phyloP scores from a whole-genome alignment of 352 stramenopile genomes.

The Pythium rishiriense region DNA sequence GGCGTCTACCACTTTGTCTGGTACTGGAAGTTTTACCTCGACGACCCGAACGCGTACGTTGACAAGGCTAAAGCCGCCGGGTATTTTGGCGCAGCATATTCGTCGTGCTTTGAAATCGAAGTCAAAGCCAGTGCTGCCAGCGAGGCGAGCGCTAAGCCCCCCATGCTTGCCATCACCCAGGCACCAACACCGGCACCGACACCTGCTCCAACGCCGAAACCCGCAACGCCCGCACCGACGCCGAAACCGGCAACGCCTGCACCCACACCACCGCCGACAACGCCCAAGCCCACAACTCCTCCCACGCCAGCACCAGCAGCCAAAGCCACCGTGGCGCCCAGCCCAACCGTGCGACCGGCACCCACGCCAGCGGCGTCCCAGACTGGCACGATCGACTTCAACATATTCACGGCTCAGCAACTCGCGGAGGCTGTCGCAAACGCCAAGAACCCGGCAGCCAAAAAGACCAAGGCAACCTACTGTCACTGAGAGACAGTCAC shows the following conservation, averaged over 20 bases:
- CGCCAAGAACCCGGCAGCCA: slow-evolving; percentile 16
- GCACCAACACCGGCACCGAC: not conserved
- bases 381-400: slow-evolving; percentile 17
- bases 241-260: slow-evolving; percentile 1
- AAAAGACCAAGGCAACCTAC: slow-evolving; percentile 11
- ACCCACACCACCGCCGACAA: not conserved
- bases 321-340: slow-evolving; percentile 8
- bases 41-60: slow-evolving; percentile 46
- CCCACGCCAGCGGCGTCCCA: slow-evolving; percentile 20
- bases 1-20: slow-evolving; percentile 71
- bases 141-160: not conserved
- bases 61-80: slow-evolving; percentile 48
- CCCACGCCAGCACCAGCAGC: slow-evolving; percentile 23
- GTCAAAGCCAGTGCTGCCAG: slow-evolving; percentile 30
- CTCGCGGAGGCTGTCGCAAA: slow-evolving; percentile 22
- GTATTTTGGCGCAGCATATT: slow-evolving; percentile 70
- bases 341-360: slow-evolving; percentile 10
- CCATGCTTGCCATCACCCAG: not conserved
- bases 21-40: slow-evolving; percentile 73
- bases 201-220: not conserved
- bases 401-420: slow-evolving; percentile 22
- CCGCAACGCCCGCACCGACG: slow-evolving; percentile 3
- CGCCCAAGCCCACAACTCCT: not conserved
- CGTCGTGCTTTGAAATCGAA: slow-evolving; percentile 69
- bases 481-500: not conserved